Percentiles rank a stretch among this genome's conserved stretches.
These are phyloP conservation scores for Salix arbutifolia DNA, from an alignment of 345 rosid genomes.

Conservation along the genomic window DNA sequence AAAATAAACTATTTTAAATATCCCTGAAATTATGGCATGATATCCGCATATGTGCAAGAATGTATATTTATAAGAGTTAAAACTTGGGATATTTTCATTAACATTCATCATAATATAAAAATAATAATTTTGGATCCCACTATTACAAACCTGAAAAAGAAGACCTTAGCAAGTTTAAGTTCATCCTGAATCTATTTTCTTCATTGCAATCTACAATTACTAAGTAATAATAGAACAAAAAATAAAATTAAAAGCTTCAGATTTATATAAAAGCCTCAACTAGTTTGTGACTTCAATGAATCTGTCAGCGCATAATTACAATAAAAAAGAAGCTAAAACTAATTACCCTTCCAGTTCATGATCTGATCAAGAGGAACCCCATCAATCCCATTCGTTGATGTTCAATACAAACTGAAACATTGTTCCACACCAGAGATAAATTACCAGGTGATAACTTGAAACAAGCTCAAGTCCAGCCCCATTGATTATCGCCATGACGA, in stretches of 20 bases:
- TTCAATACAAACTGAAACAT: not conserved
- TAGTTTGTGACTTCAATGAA: not conserved
- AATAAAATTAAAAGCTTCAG: not conserved
- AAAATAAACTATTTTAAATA: no score
- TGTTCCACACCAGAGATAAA: conserved; percentile 33
- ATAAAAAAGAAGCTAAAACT: not conserved
- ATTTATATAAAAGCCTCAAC: conserved; percentile 20
- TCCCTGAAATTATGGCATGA: no score
- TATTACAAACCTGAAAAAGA: not conserved
- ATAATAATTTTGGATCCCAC: no score
- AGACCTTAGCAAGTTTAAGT: not conserved
- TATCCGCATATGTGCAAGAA: no score
- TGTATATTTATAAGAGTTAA: no score
- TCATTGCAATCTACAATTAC: not conserved
- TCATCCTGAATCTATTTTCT: not conserved
- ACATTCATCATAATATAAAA: no score
- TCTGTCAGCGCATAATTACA: not conserved
- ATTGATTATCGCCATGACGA: conserved; percentile 75
- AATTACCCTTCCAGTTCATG: not conserved
- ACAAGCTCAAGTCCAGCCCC: not conserved
- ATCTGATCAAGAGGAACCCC: not conserved
- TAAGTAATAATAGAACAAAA: not conserved
- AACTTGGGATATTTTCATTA: no score
- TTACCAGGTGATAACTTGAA: conserved; percentile 31
- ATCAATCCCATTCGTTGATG: not conserved